phyloP scores from a whole-genome alignment of 2,329 filamentous ascomycete species.

The Pseudogymnoascus sp. region DNA sequence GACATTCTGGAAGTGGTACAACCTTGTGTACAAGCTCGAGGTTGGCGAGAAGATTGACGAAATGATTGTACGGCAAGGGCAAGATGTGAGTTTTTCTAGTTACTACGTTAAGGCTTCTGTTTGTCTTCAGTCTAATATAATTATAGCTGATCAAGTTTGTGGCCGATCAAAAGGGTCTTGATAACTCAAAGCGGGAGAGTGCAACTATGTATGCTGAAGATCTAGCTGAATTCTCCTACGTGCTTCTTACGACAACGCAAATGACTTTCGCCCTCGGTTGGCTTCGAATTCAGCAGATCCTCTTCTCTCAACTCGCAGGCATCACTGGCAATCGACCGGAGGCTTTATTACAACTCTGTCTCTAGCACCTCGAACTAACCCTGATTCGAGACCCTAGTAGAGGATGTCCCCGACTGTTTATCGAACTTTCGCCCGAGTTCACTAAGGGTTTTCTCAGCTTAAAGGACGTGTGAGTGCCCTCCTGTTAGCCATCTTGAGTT shows the following conservation, averaged over 20 bases:
- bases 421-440: constrained; percentile 23
- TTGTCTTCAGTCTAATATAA: not conserved
- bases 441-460: constrained; percentile 23
- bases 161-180: constrained; percentile 23
- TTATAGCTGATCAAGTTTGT: constrained; percentile 26
- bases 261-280: constrained; percentile 27
- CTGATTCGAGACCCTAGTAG: constrained; percentile 25
- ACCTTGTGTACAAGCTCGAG: constrained; percentile 8
- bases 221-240: constrained; percentile 26
- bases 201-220: constrained; percentile 29
- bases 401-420: constrained; percentile 21
- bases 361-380: constrained; percentile 23
- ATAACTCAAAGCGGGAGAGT: constrained; percentile 20
- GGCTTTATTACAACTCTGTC: constrained; percentile 24
- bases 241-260: constrained; percentile 27
- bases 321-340: constrained; percentile 24
- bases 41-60: constrained; percentile 9
- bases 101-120: not conserved
- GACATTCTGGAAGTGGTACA: constrained; percentile 26
- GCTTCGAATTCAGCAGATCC: constrained; percentile 23
- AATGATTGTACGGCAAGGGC: constrained; percentile 9
- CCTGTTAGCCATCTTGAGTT: not conserved
- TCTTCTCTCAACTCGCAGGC: constrained; percentile 25
- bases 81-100: constrained; percentile 3
- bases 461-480: constrained; percentile 21